A percentile compares a stretch with the other conserved stretches of the same genome.
Evolutionary conservation across 2,329 filamentous ascomycete species (phyloP).

Genomic region (Bretziella fagacearum): DNA sequence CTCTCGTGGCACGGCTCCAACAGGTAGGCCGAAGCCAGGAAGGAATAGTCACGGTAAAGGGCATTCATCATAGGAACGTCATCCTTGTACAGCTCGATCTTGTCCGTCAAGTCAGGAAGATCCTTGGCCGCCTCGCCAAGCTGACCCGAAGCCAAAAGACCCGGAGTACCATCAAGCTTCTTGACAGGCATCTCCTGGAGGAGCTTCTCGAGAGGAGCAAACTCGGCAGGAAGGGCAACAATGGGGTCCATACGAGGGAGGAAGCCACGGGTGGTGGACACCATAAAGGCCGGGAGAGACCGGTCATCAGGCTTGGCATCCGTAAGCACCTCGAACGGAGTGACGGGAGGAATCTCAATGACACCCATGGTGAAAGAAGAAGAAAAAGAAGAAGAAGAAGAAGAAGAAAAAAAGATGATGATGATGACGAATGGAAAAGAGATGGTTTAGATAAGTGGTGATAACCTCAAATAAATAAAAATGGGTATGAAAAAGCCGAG

Average conservation of each 20-base stretch:
- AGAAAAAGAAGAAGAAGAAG: constrained; percentile 10
- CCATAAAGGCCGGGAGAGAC: constrained; percentile 58
- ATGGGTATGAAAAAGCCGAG: constrained; percentile 11
- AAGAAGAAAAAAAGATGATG: neutral
- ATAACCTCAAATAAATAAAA: constrained; percentile 13
- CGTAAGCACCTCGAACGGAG: constrained; percentile 41
- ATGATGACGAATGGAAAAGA: neutral
- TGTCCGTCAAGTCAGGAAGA: constrained; percentile 60
- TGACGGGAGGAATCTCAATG: constrained; percentile 14
- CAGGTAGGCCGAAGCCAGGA: constrained; percentile 75
- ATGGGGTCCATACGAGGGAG: constrained; percentile 50
- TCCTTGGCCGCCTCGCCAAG: constrained; percentile 58
- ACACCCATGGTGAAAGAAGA: constrained; percentile 13
- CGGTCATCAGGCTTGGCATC: constrained; percentile 46
- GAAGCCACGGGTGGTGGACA: constrained; percentile 58
- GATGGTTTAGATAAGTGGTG: constrained; percentile 12
- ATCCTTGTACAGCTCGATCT: constrained; percentile 53
- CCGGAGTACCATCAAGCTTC: constrained; percentile 54
- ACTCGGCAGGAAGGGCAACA: constrained; percentile 51
- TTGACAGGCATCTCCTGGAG: constrained; percentile 64
- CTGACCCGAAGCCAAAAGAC: constrained; percentile 55
- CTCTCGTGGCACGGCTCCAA: constrained; percentile 79
- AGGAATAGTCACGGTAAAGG: constrained; percentile 80
- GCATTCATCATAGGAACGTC: constrained; percentile 71
- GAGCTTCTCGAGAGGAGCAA: constrained; percentile 54